phyloP scores from a whole-genome alignment of 768 basidiomycete genomes.

The Suillus luteus region DNA sequence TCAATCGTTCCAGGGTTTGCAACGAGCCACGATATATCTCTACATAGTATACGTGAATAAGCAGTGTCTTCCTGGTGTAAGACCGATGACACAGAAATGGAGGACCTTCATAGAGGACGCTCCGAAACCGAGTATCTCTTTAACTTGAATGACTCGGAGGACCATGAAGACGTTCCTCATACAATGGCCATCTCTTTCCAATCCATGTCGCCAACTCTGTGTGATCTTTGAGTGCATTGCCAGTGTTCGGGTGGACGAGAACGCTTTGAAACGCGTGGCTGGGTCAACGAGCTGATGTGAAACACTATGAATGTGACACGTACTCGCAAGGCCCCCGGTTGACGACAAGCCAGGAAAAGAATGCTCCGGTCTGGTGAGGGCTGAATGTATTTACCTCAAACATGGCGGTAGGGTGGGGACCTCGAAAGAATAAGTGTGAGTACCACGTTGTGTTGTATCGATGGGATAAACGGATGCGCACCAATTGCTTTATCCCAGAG shows the following conservation, averaged over 20 bases:
- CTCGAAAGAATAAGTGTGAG: slow-evolving; percentile 25
- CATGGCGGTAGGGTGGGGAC: slow-evolving; percentile 73
- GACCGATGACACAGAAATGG: background rate
- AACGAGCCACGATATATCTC: background rate
- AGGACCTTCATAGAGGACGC: background rate
- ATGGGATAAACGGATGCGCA: slow-evolving; percentile 25
- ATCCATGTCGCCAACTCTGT: slow-evolving; percentile 69
- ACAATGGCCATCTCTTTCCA: slow-evolving; percentile 59
- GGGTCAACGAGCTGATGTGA: slow-evolving; percentile 8
- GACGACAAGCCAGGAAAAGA: slow-evolving; percentile 69
- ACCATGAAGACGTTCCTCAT: slow-evolving; percentile 39
- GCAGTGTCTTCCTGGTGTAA: background rate
- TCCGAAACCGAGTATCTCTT: background rate
- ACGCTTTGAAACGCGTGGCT: slow-evolving; percentile 43
- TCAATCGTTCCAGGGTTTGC: too few relatives aligned
- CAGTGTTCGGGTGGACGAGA: slow-evolving; percentile 71
- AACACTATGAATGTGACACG: slow-evolving; percentile 28
- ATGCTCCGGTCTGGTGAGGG: slow-evolving; percentile 67
- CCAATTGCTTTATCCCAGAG: slow-evolving; percentile 67
- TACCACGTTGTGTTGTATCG: background rate
- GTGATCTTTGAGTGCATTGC: slow-evolving; percentile 56
- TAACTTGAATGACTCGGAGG: slow-evolving; percentile 3
- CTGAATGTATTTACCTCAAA: slow-evolving; percentile 70
- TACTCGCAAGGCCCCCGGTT: slow-evolving; percentile 74
- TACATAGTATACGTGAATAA: background rate